Evolutionary conservation across 1,139 yeast species (phyloP).

Genomic region (Protomyces inundatus): DNA sequence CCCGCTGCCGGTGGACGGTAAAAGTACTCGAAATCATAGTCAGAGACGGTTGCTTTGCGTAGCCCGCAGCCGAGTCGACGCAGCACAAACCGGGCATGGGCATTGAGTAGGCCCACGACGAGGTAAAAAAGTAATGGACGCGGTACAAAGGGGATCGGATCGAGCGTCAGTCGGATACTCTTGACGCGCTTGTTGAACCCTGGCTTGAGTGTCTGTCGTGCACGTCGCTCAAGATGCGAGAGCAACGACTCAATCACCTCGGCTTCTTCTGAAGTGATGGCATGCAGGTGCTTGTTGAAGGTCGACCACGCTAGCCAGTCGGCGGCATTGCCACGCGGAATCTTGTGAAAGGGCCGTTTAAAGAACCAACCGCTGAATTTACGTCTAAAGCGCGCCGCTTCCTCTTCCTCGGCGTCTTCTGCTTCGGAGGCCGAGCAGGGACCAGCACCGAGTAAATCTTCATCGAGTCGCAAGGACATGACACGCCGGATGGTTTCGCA

Average conservation of each 20-base stretch:
- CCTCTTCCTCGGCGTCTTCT: neutral
- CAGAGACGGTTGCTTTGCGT: neutral
- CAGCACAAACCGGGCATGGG: neutral
- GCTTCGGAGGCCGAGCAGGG: neutral
- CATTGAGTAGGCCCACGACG: constrained; percentile 3
- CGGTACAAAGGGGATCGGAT: constrained; percentile 17
- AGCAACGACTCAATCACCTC: neutral
- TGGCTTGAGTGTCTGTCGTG: neutral
- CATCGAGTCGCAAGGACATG: neutral
- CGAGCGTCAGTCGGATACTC: constrained; percentile 11
- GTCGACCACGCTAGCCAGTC: constrained; percentile 19
- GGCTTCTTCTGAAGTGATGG: neutral
- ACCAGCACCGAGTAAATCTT: neutral
- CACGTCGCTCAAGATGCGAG: constrained; percentile 3
- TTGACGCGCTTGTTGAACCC: neutral
- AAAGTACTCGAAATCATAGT: constrained; percentile 8
- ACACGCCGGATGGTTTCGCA: neutral
- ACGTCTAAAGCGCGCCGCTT: constrained; percentile 13
- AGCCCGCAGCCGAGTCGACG: neutral
- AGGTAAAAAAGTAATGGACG: constrained; percentile 7
- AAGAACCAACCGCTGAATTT: constrained; percentile 17
- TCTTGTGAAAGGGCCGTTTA: constrained; percentile 8
- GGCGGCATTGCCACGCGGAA: constrained; percentile 4
- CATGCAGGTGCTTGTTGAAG: neutral
- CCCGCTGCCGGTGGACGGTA: neutral